Evolutionary conservation across 2,329 filamentous ascomycete genomes (phyloP).

Genomic region (Aspergillus terreus): DNA sequence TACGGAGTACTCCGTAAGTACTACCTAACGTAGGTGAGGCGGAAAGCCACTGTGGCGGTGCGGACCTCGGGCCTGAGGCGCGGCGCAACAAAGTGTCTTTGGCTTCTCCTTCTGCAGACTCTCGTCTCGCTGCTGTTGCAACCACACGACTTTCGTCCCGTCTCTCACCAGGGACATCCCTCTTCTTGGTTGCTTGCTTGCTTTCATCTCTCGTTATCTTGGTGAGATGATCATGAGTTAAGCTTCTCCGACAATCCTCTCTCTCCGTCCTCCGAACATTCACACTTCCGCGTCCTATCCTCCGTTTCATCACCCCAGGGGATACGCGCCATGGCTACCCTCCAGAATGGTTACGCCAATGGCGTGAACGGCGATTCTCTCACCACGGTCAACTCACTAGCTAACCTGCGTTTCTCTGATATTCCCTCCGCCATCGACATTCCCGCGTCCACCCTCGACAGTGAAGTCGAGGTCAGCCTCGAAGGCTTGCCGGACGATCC

Average conservation of each 20-base stretch:
- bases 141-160: conserved; percentile 4
- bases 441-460: conserved; percentile 58
- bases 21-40: background rate
- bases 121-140: conserved; percentile 8
- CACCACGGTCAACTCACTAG: conserved; percentile 27
- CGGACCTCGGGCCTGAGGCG: conserved; percentile 10
- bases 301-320: background rate
- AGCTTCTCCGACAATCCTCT: conserved; percentile 13
- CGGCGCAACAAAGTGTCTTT: conserved; percentile 3
- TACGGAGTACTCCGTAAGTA: no score
- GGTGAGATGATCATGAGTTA: conserved; percentile 27
- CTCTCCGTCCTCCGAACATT: conserved; percentile 10
- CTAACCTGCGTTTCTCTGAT: conserved; percentile 54
- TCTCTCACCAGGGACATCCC: background rate
- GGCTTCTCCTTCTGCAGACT: conserved; percentile 16
- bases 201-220: background rate
- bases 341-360: conserved; percentile 50
- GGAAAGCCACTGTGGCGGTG: conserved; percentile 25
- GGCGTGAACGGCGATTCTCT: conserved; percentile 47
- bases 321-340: conserved; percentile 46
- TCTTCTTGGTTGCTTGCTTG: background rate
- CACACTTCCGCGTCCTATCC: background rate
- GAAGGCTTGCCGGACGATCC: conserved; percentile 89
- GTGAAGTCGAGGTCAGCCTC: conserved; percentile 85
- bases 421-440: conserved; percentile 63